Percentiles rank a stretch among this genome's conserved stretches.
phyloP scores from a whole-genome alignment of 805 yeast genomes.

The Yarrowia sp. region DNA sequence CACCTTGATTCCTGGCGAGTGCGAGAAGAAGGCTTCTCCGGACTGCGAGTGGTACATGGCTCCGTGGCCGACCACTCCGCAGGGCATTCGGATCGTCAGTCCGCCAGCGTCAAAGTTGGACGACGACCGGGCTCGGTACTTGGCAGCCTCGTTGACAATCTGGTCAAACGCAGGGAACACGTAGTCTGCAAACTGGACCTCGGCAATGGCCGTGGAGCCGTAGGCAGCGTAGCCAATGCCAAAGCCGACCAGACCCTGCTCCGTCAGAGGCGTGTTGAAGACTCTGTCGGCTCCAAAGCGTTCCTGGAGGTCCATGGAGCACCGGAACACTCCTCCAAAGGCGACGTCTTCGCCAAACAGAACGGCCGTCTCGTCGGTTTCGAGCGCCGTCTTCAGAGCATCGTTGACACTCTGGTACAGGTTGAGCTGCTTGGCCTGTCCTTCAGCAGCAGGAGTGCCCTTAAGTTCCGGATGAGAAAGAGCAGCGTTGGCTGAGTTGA shows the following conservation, averaged over 20 bases:
- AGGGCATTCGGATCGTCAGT: slow-evolving; percentile 94
- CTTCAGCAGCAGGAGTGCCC: slow-evolving; percentile 39
- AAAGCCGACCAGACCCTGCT: slow-evolving; percentile 91
- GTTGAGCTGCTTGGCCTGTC: slow-evolving; percentile 47
- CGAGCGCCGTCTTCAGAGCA: slow-evolving; percentile 86
- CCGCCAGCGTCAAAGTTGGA: slow-evolving; percentile 87
- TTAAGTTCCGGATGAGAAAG: slow-evolving; percentile 44
- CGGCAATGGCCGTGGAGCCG: slow-evolving; percentile 89
- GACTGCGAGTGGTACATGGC: slow-evolving; percentile 96
- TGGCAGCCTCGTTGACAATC: slow-evolving; percentile 93
- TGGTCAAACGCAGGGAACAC: slow-evolving; percentile 98
- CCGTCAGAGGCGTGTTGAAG: slow-evolving; percentile 91
- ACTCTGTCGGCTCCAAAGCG: slow-evolving; percentile 87
- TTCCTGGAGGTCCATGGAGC: slow-evolving; percentile 87
- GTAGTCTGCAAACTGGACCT: slow-evolving; percentile 94
- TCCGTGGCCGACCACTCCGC: slow-evolving; percentile 97
- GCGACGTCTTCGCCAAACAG: slow-evolving; percentile 96
- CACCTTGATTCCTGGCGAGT: slow-evolving; percentile 92
- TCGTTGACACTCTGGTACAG: slow-evolving; percentile 76
- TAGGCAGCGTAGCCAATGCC: slow-evolving; percentile 88
- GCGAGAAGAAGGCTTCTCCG: slow-evolving; percentile 92
- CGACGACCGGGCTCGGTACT: slow-evolving; percentile 93
- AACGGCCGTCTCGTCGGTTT: slow-evolving; percentile 87
- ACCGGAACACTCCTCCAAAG: slow-evolving; percentile 93
- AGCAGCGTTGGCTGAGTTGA: slow-evolving; percentile 42